Evolutionary conservation across 805 yeast genomes (phyloP), one percentile per base, ranked within the genome.

Genomic region (Hanseniaspora mollemarum): DNA sequence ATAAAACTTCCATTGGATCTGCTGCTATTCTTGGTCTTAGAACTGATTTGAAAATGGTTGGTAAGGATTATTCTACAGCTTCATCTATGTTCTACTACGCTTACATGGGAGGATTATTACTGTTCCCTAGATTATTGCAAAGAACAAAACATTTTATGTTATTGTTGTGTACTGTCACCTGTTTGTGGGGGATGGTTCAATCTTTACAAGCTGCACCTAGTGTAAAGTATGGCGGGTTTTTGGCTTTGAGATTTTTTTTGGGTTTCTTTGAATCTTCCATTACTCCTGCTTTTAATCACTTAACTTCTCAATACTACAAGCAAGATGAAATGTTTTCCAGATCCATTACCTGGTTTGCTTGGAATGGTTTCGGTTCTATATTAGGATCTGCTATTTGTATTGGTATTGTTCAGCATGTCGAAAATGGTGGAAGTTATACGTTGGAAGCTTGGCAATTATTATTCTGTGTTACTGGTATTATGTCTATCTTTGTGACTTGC

Each of bases 81-180:
- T 76, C 81, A n/a, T 70, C 81, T 1, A 71, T 77, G 8, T 80
- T 79, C 56, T 79, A 78, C 58, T 60, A 82, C 35, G 88, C 87
- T 2, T 83, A 80, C 59, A 61, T 82, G 44, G 67, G 66, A 12
- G 61, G 63, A 16, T 61, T 59, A 44, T 43, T 59, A 18, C 53
- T 60, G 21, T 60, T 61, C 37, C 76, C 79, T 4, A 70, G 74
- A 2, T 61, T 69, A 9, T 58, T 66, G 43, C 87, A 82, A 61
- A 69, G 67, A 49, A 72, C 77, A 46, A 82, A 81, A 2, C 54
- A 59, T 37, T 69, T 81, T 55, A 71, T 78, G 4, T 77, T 75
- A 56, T 63, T 77, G 3, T 67, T 74, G 2, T 66, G 76, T 9
- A 54, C 62, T 1, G 71, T 73, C 53, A 71, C 81, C 36, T 58